phyloP scores from a whole-genome alignment of 1,284 basidiomycete genomes.

The Wallemia hederae region DNA sequence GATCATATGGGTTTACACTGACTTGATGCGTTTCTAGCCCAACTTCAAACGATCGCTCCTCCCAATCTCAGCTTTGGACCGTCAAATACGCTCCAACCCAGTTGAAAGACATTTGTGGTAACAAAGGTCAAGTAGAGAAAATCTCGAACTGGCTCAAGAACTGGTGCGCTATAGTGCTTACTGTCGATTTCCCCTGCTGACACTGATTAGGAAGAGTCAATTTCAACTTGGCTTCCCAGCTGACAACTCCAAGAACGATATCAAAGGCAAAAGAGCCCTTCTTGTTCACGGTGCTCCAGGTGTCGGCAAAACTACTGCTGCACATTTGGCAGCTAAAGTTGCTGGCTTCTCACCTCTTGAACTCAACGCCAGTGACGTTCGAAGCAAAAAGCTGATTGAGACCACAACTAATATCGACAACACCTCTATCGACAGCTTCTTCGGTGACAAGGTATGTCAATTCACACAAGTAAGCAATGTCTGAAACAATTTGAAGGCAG shows the following conservation, averaged over 20 bases:
- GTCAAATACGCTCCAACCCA: slow-evolving; percentile 69
- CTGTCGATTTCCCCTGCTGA: neutral
- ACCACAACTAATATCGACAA: slow-evolving; percentile 65
- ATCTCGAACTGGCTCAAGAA: slow-evolving; percentile 56
- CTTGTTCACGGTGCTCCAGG: slow-evolving; percentile 81
- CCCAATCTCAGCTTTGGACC: slow-evolving; percentile 54
- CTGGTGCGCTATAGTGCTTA: slow-evolving; percentile 42
- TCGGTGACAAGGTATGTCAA: slow-evolving; percentile 16
- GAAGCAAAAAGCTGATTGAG: slow-evolving; percentile 94
- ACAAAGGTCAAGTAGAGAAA: slow-evolving; percentile 70
- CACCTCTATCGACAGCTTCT: slow-evolving; percentile 61
- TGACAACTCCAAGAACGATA: slow-evolving; percentile 60
- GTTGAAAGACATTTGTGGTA: slow-evolving; percentile 78
- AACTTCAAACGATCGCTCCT: slow-evolving; percentile 11
- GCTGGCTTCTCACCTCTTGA: slow-evolving; percentile 79
- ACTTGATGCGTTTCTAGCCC: neutral
- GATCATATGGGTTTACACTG: neutral
- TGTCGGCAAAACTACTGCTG: slow-evolving; percentile 90
- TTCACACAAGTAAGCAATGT: neutral
- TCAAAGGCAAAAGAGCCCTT: slow-evolving; percentile 57
- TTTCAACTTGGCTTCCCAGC: neutral
- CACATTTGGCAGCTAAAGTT: slow-evolving; percentile 64
- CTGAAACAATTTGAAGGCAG: neutral
- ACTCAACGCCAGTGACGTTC: slow-evolving; percentile 76
- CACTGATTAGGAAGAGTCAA: neutral